Evolutionary conservation across 164 flowering plant species (phyloP).

Genomic region (Buxus sempervirens): DNA sequence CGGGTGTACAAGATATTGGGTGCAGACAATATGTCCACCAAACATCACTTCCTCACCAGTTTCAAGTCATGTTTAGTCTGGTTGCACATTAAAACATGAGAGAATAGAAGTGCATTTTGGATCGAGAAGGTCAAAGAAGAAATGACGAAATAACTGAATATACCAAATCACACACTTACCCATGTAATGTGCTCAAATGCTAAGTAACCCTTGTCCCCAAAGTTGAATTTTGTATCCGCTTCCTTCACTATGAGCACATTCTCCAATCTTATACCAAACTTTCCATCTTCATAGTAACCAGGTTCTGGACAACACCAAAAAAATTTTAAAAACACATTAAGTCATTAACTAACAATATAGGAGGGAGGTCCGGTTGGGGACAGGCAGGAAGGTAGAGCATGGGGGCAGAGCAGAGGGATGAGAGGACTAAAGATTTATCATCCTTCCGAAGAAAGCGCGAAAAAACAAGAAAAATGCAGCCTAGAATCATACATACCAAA

Average conservation of each 20-base stretch:
- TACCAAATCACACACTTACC: constrained; percentile 40
- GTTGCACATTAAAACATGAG: not conserved
- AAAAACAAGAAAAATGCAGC: not conserved
- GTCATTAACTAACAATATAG: not conserved
- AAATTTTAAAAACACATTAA: constrained; percentile 1
- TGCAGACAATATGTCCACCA: no score
- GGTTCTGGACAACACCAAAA: constrained; percentile 61
- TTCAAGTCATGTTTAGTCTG: not conserved
- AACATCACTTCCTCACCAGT: not conserved
- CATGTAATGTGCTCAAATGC: constrained; percentile 96
- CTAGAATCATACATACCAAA: not conserved
- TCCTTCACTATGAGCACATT: constrained; percentile 87
- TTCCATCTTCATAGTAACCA: constrained; percentile 97
- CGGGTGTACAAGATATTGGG: no score
- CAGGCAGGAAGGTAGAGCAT: no score
- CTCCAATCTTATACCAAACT: constrained; percentile 93
- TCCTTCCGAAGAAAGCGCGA: not conserved
- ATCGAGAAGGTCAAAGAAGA: not conserved
- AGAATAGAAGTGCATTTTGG: not conserved
- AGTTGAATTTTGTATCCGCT: constrained; percentile 84
- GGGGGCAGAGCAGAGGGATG: no score
- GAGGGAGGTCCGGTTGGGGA: no score
- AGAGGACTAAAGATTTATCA: no score
- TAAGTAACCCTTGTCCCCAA: constrained; percentile 88
- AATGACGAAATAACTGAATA: not conserved